Percentiles rank a stretch among this genome's conserved stretches.
These are phyloP conservation scores for Trichocladium antarcticum DNA, from an alignment of 495 filamentous ascomycete genomes.

Conservation along the genomic window DNA sequence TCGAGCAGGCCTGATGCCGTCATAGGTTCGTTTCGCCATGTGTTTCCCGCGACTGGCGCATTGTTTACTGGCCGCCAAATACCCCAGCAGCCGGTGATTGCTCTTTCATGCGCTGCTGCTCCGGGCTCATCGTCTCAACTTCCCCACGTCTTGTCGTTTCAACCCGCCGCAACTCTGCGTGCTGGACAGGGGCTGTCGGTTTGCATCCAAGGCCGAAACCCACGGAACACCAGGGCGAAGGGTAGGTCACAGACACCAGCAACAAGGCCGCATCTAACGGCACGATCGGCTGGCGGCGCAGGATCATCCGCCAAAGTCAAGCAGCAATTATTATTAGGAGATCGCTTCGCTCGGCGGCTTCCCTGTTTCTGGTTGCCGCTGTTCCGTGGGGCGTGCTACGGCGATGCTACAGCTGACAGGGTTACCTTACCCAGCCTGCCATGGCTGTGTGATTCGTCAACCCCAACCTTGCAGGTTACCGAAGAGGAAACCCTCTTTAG, in stretches of 20 bases:
- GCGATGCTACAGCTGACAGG: slow-evolving; percentile 3
- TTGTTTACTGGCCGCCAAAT: slow-evolving; percentile 9
- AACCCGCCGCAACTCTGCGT: slow-evolving; percentile 4
- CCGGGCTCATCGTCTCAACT: no score
- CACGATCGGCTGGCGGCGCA: background rate
- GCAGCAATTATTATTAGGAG: no score
- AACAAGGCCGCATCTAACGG: background rate
- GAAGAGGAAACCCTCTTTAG: background rate
- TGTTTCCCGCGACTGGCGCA: background rate
- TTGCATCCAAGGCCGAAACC: background rate
- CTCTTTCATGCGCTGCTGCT: slow-evolving; percentile 4
- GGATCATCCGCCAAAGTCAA: no score
- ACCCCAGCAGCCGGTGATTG: slow-evolving; percentile 11
- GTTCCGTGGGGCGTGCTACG: background rate
- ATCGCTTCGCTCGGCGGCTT: background rate
- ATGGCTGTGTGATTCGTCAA: background rate
- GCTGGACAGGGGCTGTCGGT: background rate
- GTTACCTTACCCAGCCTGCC: background rate
- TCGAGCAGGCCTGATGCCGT: slow-evolving; percentile 3
- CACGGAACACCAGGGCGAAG: background rate
- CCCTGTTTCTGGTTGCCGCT: background rate
- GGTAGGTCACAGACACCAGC: background rate
- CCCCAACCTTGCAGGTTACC: background rate
- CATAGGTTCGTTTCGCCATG: background rate
- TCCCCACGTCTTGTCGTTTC: background rate